phyloP scores from a whole-genome alignment of 2,329 filamentous ascomycete genomes.

The Beauveria bassiana region DNA sequence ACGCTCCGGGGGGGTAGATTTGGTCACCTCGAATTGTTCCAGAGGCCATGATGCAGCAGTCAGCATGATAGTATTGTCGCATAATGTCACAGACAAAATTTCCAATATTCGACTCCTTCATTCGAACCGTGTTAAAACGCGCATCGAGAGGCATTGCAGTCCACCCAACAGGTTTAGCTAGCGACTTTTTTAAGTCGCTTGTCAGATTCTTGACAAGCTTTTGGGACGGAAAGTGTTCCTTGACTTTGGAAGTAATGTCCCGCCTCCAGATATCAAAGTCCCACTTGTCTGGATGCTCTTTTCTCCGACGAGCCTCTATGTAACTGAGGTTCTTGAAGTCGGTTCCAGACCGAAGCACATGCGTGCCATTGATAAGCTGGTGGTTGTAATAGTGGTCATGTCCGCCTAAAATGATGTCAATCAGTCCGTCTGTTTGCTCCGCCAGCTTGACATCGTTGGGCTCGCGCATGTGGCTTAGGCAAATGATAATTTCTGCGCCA shows the following conservation, averaged over 20 bases:
- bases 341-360: constrained; percentile 78
- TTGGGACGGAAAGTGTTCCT: constrained; percentile 53
- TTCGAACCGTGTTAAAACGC: constrained; percentile 74
- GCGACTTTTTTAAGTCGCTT: constrained; percentile 62
- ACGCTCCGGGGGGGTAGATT: constrained; percentile 72
- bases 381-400: constrained; percentile 89
- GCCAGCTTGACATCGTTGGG: constrained; percentile 86
- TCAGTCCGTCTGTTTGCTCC: constrained; percentile 59
- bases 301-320: constrained; percentile 62
- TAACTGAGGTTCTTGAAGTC: constrained; percentile 93
- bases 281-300: constrained; percentile 48
- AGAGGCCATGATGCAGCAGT: constrained; percentile 76
- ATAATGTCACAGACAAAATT: constrained; percentile 93
- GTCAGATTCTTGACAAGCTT: constrained; percentile 62
- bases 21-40: constrained; percentile 85
- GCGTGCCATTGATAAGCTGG: constrained; percentile 66
- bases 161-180: constrained; percentile 78
- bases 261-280: constrained; percentile 69
- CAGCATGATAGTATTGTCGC: constrained; percentile 71
- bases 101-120: constrained; percentile 72
- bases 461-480: constrained; percentile 78
- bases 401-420: constrained; percentile 81
- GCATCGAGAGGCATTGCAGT: constrained; percentile 74
- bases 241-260: constrained; percentile 63
- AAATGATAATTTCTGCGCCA: constrained; percentile 76